These are phyloP conservation scores for Salix udensis DNA, from an alignment of 345 rosid species.

Conservation along the genomic window DNA sequence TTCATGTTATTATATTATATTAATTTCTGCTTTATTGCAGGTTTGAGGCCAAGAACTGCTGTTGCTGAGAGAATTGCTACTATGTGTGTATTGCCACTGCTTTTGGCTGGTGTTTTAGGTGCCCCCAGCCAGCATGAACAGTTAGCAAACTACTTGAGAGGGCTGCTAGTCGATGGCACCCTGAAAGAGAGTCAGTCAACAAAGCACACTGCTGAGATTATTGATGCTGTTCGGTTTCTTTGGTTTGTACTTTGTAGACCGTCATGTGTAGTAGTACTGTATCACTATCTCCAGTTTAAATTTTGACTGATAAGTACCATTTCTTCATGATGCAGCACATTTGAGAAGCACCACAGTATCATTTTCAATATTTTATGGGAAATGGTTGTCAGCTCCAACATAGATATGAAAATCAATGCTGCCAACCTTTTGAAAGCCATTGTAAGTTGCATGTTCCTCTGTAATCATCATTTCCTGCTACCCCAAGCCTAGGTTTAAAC, in stretches of 20 bases:
- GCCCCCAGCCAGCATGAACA: conserved; percentile 65
- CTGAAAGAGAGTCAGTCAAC: conserved; percentile 53
- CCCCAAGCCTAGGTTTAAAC: neutral
- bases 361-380: conserved; percentile 86
- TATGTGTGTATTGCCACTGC: conserved; percentile 78
- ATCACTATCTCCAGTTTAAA: too few species aligned
- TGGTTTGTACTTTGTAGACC: conserved; percentile 49
- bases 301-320: too few species aligned
- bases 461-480: conserved; percentile 16
- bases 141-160: conserved; percentile 67
- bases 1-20: conserved; percentile 8
- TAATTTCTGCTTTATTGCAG: conserved; percentile 43
- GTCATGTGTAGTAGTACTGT: neutral
- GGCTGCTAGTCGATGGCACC: conserved; percentile 58
- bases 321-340: conserved; percentile 56
- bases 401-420: conserved; percentile 76
- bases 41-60: conserved; percentile 76
- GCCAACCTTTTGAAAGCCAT: conserved; percentile 73
- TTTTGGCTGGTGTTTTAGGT: conserved; percentile 92
- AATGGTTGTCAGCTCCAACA: conserved; percentile 84
- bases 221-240: conserved; percentile 87
- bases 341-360: conserved; percentile 75
- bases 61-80: conserved; percentile 71
- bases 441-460: conserved; percentile 44
- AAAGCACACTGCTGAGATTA: conserved; percentile 47